A percentile compares a stretch with the other conserved stretches of the same genome.
These are phyloP conservation scores for Chytriomyces sp. DNA, from an alignment of 192 early-diverging fungal species.

Conservation along the genomic window DNA sequence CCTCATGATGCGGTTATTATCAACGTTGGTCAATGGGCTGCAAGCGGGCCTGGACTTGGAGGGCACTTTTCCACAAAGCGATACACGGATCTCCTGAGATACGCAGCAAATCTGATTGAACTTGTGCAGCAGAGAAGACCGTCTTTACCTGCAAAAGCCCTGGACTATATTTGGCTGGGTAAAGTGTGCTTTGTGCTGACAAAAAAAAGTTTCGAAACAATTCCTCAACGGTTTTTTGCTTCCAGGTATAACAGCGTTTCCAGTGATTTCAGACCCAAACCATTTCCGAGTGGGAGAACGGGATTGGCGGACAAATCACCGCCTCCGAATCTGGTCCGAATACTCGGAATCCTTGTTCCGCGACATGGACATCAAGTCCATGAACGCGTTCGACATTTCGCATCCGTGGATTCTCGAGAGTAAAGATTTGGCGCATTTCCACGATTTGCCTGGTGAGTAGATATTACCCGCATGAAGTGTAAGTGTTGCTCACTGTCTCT, in stretches of 20 bases:
- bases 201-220: neutral
- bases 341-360: neutral
- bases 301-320: slow-evolving; percentile 23
- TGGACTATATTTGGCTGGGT: slow-evolving; percentile 16
- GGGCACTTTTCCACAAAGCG: slow-evolving; percentile 13
- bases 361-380: neutral
- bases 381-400: slow-evolving; percentile 25
- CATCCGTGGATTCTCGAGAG: slow-evolving; percentile 20
- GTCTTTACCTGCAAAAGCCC: neutral
- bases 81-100: slow-evolving; percentile 6
- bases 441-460: neutral
- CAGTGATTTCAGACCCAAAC: neutral
- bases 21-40: slow-evolving; percentile 15
- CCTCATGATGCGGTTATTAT: slow-evolving; percentile 7
- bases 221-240: neutral
- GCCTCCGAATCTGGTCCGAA: slow-evolving; percentile 6
- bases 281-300: neutral
- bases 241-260: slow-evolving; percentile 5
- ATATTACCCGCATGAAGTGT: no score
- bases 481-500: neutral
- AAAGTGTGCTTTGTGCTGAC: no score
- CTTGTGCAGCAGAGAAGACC: neutral
- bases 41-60: slow-evolving; percentile 7
- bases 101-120: neutral
- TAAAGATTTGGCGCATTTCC: neutral